These are phyloP conservation scores for Ilex paraguariensis DNA, from an alignment of 305 asterid genomes.

Conservation along the genomic window DNA sequence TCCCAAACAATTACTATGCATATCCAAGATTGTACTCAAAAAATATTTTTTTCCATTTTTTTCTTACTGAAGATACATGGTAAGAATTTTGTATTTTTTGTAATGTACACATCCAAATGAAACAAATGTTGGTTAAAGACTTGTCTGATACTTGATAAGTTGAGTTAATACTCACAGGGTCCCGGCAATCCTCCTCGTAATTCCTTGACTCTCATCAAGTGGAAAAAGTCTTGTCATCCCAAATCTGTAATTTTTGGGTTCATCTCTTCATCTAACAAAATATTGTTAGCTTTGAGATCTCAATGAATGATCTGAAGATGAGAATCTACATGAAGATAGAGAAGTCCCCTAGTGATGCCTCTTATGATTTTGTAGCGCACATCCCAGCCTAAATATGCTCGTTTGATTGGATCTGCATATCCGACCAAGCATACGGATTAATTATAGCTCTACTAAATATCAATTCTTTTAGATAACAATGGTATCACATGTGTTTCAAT, in stretches of 20 bases:
- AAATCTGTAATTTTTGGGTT: slow-evolving; percentile 32
- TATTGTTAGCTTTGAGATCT: slow-evolving; percentile 32
- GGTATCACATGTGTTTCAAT: no score
- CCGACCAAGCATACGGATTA: no score
- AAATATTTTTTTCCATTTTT: no score
- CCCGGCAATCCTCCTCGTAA: slow-evolving; percentile 20
- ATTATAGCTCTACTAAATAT: no score
- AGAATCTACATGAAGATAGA: slow-evolving; percentile 34
- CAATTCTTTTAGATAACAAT: no score
- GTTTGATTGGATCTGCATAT: slow-evolving; percentile 15
- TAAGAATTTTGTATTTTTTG: no score
- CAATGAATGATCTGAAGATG: slow-evolving; percentile 24
- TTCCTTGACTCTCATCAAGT: slow-evolving; percentile 22
- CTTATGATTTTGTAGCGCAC: slow-evolving; percentile 19
- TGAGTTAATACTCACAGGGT: slow-evolving; percentile 26
- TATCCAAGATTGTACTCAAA: no score
- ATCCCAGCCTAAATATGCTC: slow-evolving; percentile 13
- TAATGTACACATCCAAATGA: no score
- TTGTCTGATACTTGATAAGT: no score
- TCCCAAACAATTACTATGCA: no score
- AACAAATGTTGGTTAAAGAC: no score
- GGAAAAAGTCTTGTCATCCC: slow-evolving; percentile 31
- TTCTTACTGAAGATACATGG: no score
- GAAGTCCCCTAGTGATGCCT: slow-evolving; percentile 25
- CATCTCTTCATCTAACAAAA: slow-evolving; percentile 25